phyloP scores from a whole-genome alignment of 2,329 filamentous ascomycete genomes.

The Penicillium sp. region DNA sequence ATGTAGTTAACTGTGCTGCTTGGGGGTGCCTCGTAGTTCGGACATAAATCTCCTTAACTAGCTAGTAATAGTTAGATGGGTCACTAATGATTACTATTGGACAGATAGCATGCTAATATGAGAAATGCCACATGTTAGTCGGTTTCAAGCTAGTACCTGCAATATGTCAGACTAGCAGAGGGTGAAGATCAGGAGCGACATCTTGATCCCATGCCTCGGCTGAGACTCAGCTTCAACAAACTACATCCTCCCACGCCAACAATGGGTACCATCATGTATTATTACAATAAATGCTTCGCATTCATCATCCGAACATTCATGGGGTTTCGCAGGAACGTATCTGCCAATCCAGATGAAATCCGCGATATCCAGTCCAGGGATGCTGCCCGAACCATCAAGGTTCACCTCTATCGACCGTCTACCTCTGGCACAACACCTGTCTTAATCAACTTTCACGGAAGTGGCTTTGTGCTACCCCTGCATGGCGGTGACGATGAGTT shows the following conservation, averaged over 20 bases:
- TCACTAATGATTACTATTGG: neutral
- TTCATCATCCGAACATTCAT: conserved; percentile 17
- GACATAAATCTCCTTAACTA: neutral
- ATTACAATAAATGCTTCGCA: conserved; percentile 20
- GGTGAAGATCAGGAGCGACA: neutral
- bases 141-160: neutral
- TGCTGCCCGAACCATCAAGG: conserved; percentile 28
- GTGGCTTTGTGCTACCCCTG: conserved; percentile 33
- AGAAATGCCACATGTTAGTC: no score
- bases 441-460: conserved; percentile 37
- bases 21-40: neutral
- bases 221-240: neutral
- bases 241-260: neutral
- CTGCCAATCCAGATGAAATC: conserved; percentile 25
- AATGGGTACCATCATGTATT: conserved; percentile 11
- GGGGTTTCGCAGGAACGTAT: neutral
- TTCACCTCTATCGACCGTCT: conserved; percentile 29
- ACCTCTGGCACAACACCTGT: conserved; percentile 25
- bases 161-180: neutral
- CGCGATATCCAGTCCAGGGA: conserved; percentile 33
- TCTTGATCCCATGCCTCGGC: neutral
- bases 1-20: neutral
- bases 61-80: no score
- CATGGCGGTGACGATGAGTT: conserved; percentile 35
- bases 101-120: neutral